Evolutionary conservation across 2,329 filamentous ascomycete genomes (phyloP).

Genomic region (Parasarocladium wereldwijsianum): DNA sequence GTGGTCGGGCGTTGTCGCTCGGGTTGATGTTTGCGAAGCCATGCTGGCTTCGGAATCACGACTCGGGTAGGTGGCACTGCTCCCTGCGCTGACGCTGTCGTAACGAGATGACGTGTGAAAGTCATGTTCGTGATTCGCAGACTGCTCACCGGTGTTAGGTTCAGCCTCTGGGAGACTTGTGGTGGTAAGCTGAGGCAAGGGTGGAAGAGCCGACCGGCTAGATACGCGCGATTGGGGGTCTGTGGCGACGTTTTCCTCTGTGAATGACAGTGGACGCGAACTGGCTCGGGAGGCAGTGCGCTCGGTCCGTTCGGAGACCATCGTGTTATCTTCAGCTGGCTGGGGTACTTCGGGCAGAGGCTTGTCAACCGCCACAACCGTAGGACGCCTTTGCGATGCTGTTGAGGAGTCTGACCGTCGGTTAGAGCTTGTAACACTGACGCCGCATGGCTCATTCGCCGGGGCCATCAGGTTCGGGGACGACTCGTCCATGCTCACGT

Average conservation of each 20-base stretch:
- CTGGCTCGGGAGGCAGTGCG: constrained; percentile 18
- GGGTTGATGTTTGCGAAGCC: constrained; percentile 68
- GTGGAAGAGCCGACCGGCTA: constrained; percentile 33
- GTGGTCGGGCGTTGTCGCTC: constrained; percentile 74
- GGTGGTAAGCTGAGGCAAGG: constrained; percentile 43
- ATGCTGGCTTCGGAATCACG: constrained; percentile 71
- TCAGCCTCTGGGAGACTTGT: constrained; percentile 31
- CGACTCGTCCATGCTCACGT: constrained; percentile 22
- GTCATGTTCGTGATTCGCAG: constrained; percentile 30
- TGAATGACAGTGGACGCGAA: constrained; percentile 27
- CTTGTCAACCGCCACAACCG: constrained; percentile 42
- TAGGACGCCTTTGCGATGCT: constrained; percentile 21
- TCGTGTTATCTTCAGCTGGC: constrained; percentile 25
- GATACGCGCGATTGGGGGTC: constrained; percentile 32
- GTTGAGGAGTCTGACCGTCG: constrained; percentile 21
- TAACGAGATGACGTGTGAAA: constrained; percentile 38
- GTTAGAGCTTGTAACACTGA: constrained; percentile 23
- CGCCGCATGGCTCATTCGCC: constrained; percentile 19
- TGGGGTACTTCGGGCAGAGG: constrained; percentile 53
- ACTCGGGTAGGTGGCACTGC: constrained; percentile 64
- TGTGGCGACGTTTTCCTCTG: constrained; percentile 26
- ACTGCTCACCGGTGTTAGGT: constrained; percentile 30
- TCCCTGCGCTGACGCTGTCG: constrained; percentile 64
- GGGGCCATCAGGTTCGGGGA: constrained; percentile 16
- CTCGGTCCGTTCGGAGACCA: constrained; percentile 14